Base-by-base conservation (phyloP, 768 basidiomycete species). In the Daedaleopsis nitida region DNA sequence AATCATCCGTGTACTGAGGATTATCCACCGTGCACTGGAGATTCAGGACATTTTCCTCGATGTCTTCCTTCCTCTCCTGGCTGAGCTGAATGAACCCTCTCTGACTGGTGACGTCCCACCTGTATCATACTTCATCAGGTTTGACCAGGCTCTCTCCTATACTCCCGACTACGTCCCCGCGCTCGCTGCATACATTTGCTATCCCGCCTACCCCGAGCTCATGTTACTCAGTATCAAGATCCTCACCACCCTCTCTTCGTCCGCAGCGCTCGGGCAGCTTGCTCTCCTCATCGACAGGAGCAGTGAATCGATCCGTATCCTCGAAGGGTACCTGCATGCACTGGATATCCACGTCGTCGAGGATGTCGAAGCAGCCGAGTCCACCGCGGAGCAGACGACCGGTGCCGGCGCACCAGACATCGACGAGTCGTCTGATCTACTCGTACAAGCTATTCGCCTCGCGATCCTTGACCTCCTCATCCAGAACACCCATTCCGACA, bases 11-110 rank as follows among this genome's bases (percentile, higher is more conserved):
- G 84, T 92, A 8, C 78, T 98, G 38, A 81, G 95, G 55, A 92
- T 96, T 64, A 80, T 93, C 16, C 83, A 87, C 62, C 87, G 94
- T 1, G 82, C 91, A 0, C 77, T 98, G 59, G 91, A 94, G 64
- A 82, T 94, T 27, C 95, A 98, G 69, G 87, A 91, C 52, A 83
- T 94, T 57, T 97, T 96, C 79, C 80, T 95, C 44, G 94, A 98
- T 57, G 87, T 95, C 23, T 83, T 96, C 52, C 76, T 96, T 3
- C 93, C 94, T 2, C 75, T 89, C 21, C 81, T 96, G 9, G 77
- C 83, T 19, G 88, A 93, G 57, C 78, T 86, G 59, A 84, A 85
- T 62, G 83, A 81, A 61, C 72, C 82, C 0, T 72, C 82, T 0
- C 70, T 87, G 49, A 74, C 85, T 24, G 86, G 86, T 32, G 79